Evolutionary conservation across 2,329 filamentous ascomycete genomes (phyloP).

Genomic region (Cladosporium sphaerospermum): DNA sequence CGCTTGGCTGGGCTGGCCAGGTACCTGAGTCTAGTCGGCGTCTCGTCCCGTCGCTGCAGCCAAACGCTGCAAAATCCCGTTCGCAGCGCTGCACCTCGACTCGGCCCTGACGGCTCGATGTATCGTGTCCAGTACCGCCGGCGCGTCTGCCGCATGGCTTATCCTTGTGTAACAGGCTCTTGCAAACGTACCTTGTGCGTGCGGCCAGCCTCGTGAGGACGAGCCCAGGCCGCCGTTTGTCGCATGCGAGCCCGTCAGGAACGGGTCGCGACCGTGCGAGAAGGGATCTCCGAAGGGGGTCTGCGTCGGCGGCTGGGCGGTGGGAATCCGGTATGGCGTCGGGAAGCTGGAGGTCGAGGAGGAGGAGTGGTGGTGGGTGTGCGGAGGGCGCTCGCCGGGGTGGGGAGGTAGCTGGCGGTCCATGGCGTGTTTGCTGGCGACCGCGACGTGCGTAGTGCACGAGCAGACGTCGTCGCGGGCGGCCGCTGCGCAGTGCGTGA

Average conservation of each 20-base stretch:
- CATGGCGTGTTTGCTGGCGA: neutral
- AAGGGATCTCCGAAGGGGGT: slow-evolving; percentile 44
- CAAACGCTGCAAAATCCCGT: slow-evolving; percentile 4
- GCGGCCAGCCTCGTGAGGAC: slow-evolving; percentile 2
- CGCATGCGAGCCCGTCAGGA: slow-evolving; percentile 35
- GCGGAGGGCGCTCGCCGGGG: slow-evolving; percentile 36
- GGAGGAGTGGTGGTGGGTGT: slow-evolving; percentile 17
- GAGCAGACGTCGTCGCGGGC: too few relatives aligned
- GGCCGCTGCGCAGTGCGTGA: neutral
- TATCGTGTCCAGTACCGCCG: neutral
- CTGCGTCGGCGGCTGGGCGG: slow-evolving; percentile 37
- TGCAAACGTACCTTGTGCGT: slow-evolving; percentile 9
- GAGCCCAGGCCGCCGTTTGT: slow-evolving; percentile 27
- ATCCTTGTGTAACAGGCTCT: slow-evolving; percentile 8
- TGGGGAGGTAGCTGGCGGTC: slow-evolving; percentile 30
- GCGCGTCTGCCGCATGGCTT: neutral
- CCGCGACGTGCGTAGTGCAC: too few relatives aligned
- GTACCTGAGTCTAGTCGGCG: slow-evolving; percentile 12
- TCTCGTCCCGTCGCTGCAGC: slow-evolving; percentile 10
- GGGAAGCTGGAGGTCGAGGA: slow-evolving; percentile 31
- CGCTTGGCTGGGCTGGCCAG: slow-evolving; percentile 1
- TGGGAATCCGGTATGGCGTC: slow-evolving; percentile 26
- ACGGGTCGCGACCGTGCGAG: slow-evolving; percentile 40
- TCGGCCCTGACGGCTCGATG: neutral
- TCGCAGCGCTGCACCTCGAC: slow-evolving; percentile 5